Base-by-base conservation (phyloP, 371 early-diverging fungal species). In the Mucor plumbeus region DNA sequence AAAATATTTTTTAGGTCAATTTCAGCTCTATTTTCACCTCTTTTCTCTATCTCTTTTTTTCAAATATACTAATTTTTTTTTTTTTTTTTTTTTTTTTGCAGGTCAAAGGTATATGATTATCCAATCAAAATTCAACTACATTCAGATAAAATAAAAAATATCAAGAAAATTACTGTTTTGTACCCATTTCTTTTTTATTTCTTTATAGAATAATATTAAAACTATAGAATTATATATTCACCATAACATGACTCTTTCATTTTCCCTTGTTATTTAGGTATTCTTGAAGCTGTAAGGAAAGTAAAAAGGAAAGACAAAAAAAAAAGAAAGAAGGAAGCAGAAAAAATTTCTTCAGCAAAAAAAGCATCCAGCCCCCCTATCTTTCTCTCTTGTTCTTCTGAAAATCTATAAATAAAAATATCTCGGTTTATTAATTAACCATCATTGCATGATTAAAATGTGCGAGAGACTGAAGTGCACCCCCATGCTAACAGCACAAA, bases 381-480 rank as follows among this genome's bases (percentile, higher is more conserved):
- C 17, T 48, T 5, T 19, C n/a, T 21, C 43, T 43, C 15, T 43
- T 43, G 15, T 17, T 44, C 44, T n/a, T 44, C 4, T 44, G 43
- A 14, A 9, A 41, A 43, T 50, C 50, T 50, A 50, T 7, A 50
- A 50, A 50, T 50, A 50, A 10, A 50, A 19, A 50, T 50, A 26
- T 50, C 26, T 50, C 50, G 50, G 50, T 26, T 19, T 50, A 50
- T 50, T 50, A 19, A 50, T 50, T 50, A 50, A 21, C 50, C 50
- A 50, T 26, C 8, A 21, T 38, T 38, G 38, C 38, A 38, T 38
- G 4, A 38, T 38, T 38, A 11, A 38, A 11, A 38, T 26, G 26
- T 26, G 26, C 26, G 26, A 26, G 26, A 26, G 3, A 26, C 26
- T 3, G 26, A 3, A 26, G 26, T 26, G 26, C 3, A 26, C 26